Evolutionary conservation across 495 filamentous ascomycete genomes (phyloP).

Genomic region (Pyrenopolyporus hunteri): DNA sequence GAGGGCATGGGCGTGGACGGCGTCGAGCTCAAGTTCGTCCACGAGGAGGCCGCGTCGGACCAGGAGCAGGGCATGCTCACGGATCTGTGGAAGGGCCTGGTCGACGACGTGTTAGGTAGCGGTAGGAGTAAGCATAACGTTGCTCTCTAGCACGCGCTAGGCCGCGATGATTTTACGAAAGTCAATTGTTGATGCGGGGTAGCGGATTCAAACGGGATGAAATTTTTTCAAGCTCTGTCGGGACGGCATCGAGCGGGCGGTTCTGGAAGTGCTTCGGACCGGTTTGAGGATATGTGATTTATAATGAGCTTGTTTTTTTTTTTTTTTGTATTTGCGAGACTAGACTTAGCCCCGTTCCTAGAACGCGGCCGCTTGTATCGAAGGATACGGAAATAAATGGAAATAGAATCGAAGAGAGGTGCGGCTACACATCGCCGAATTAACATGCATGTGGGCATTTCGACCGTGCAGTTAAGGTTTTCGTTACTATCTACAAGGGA

Average conservation of each 20-base stretch:
- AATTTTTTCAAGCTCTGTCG: conserved; percentile 20
- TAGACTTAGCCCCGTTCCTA: not conserved
- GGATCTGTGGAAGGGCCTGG: conserved; percentile 53
- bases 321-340: conserved; percentile 4
- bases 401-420: too few species aligned
- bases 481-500: too few species aligned
- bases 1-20: conserved; percentile 56
- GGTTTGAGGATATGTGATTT: conserved; percentile 27
- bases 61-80: conserved; percentile 48
- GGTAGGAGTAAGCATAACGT: conserved; percentile 29
- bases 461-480: too few species aligned
- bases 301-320: conserved; percentile 25
- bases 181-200: not conserved
- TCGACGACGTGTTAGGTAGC: conserved; percentile 51
- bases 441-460: too few species aligned
- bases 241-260: conserved; percentile 25
- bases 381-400: not conserved
- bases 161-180: conserved; percentile 3
- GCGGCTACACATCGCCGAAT: too few species aligned
- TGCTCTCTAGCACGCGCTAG: conserved; percentile 34
- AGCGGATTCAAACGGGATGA: too few species aligned
- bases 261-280: conserved; percentile 40
- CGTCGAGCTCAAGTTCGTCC: conserved; percentile 54
- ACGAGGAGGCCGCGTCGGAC: conserved; percentile 37
- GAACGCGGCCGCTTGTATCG: conserved; percentile 5